Evolutionary conservation across 73 alveolate species (phyloP).

Genomic region (Paramecium octaurelia): DNA sequence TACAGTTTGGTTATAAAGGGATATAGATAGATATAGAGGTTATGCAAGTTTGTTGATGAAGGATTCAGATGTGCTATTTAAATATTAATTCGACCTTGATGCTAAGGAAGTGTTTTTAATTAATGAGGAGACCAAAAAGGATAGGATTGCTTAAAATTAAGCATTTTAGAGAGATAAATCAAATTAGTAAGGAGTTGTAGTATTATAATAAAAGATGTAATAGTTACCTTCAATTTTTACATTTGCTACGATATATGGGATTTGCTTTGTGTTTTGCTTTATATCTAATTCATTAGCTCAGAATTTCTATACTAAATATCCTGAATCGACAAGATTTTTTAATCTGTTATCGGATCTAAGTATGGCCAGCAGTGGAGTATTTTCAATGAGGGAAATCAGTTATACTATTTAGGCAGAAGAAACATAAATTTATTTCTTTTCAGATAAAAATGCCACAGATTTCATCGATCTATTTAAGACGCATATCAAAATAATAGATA

Average conservation of each 20-base stretch:
- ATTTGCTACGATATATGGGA: neutral
- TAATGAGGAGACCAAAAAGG: neutral
- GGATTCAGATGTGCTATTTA: slow-evolving; percentile 16
- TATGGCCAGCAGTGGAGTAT: slow-evolving; percentile 19
- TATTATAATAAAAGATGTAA: neutral
- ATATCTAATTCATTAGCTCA: neutral
- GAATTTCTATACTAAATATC: slow-evolving; percentile 20
- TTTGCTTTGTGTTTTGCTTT: neutral
- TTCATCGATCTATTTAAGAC: neutral
- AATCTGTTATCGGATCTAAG: slow-evolving; percentile 10
- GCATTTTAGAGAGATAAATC: neutral
- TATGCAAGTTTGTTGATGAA: neutral
- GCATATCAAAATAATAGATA: neutral
- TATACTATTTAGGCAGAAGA: neutral
- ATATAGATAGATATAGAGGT: slow-evolving; percentile 32
- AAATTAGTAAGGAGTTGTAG: neutral
- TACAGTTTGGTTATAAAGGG: slow-evolving; percentile 18
- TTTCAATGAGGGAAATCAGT: slow-evolving; percentile 36
- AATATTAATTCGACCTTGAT: slow-evolving; percentile 20
- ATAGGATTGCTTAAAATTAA: slow-evolving; percentile 7
- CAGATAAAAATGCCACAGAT: neutral
- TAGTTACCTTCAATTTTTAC: neutral
- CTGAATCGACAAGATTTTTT: neutral
- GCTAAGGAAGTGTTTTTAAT: neutral
- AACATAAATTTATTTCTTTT: neutral